Conservation (phyloP, 2,329 filamentous ascomycete species). For the Aspergillus glaucus region DNA sequence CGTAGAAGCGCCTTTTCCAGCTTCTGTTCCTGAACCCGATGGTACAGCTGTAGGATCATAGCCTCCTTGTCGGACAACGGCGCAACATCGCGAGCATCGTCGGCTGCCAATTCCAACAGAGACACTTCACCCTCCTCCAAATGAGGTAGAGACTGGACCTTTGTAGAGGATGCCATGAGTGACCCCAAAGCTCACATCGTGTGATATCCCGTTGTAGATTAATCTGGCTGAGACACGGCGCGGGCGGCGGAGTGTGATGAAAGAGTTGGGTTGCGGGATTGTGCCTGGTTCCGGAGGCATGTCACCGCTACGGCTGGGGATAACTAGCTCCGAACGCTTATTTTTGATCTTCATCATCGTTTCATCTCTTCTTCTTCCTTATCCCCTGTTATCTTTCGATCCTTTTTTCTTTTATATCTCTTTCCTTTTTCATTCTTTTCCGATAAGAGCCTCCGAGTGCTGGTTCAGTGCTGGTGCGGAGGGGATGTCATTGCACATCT, state of each 20-base stretch:
- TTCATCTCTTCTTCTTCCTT: background rate
- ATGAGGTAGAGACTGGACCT: conserved; percentile 23
- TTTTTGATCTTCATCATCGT: conserved; percentile 2
- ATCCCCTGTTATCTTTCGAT: conserved; percentile 6
- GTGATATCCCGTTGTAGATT: conserved; percentile 9
- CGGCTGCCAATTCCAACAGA: conserved; percentile 37
- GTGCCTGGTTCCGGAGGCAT: conserved; percentile 9
- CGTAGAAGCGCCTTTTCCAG: conserved; percentile 64
- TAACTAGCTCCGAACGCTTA: background rate
- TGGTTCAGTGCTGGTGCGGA: conserved; percentile 19
- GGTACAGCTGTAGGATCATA: conserved; percentile 62
- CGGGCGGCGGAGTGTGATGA: conserved; percentile 10
- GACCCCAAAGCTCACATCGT: conserved; percentile 22
- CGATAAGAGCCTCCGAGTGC: conserved; percentile 18
- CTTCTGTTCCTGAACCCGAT: conserved; percentile 63
- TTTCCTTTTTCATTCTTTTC: conserved; percentile 9
- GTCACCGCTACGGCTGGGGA: conserved; percentile 11
- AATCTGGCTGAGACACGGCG: background rate
- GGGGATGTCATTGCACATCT: conserved; percentile 82
- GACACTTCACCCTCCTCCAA: conserved; percentile 28
- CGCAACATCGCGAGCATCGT: conserved; percentile 43
- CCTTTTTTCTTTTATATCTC: conserved; percentile 11
- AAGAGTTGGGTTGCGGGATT: conserved; percentile 3
- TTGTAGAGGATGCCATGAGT: conserved; percentile 29
- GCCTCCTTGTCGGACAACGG: conserved; percentile 61